These are phyloP conservation scores for Papiliotrema terrestris DNA, from an alignment of 1,284 basidiomycete species.

Conservation along the genomic window DNA sequence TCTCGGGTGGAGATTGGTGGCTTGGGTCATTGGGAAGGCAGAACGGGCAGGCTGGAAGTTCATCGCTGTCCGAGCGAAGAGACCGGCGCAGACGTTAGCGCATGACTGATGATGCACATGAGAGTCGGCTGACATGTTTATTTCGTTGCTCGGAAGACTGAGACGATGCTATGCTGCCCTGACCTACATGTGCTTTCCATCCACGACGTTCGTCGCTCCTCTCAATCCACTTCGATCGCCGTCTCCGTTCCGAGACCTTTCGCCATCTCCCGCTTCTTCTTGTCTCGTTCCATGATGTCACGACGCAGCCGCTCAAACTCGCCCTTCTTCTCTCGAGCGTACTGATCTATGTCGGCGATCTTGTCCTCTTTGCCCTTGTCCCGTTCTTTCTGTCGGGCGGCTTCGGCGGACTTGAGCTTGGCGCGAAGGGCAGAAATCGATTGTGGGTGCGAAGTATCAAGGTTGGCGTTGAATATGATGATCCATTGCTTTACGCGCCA, in stretches of 20 bases:
- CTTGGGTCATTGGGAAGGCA: slow-evolving; percentile 49
- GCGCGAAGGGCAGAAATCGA: slow-evolving; percentile 38
- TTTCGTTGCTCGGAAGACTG: too few species aligned
- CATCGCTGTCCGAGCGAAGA: slow-evolving; percentile 55
- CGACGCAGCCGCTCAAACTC: slow-evolving; percentile 41
- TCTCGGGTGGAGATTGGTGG: slow-evolving; percentile 51
- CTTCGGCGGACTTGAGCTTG: slow-evolving; percentile 32
- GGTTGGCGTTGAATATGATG: slow-evolving; percentile 46
- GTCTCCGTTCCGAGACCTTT: slow-evolving; percentile 22
- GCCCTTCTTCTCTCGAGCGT: slow-evolving; percentile 33
- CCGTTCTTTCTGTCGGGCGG: slow-evolving; percentile 31
- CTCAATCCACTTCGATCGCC: slow-evolving; percentile 40
- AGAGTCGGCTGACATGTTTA: not conserved
- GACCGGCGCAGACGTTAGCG: not conserved
- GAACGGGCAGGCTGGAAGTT: slow-evolving; percentile 54
- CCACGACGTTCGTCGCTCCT: too few species aligned
- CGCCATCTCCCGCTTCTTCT: slow-evolving; percentile 8
- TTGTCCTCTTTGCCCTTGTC: slow-evolving; percentile 39
- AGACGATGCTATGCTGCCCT: not conserved
- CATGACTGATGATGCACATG: not conserved
- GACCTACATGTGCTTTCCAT: not conserved
- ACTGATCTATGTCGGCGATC: slow-evolving; percentile 28
- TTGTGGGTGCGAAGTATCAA: slow-evolving; percentile 43
- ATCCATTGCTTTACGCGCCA: slow-evolving; percentile 46
- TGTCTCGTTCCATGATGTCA: slow-evolving; percentile 39